Conservation (phyloP, 75 land plant species). For the Cupressus sempervirens region DNA sequence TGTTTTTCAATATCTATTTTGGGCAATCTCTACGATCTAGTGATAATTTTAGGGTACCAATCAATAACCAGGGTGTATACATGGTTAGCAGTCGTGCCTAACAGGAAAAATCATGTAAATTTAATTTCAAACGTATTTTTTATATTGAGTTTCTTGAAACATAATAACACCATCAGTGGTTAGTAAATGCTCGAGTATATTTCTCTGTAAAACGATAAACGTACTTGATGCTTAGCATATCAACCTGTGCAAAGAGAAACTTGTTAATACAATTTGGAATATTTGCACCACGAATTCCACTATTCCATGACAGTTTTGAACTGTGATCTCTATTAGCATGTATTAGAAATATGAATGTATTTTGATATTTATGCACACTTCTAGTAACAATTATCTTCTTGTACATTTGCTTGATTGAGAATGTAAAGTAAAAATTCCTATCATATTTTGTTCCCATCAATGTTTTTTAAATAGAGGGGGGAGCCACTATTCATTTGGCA, state of each 20-base stretch:
- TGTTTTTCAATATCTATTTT: constrained; percentile 7
- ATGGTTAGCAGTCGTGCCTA: constrained; percentile 83
- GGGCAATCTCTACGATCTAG: constrained; percentile 96
- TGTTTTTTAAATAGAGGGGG: background rate
- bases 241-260: background rate
- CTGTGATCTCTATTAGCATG: background rate
- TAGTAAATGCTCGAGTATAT: background rate
- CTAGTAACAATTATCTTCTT: too few species aligned
- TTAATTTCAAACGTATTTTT: background rate
- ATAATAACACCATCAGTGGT: background rate
- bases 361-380: background rate
- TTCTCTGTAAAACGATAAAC: background rate
- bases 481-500: background rate
- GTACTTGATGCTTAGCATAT: background rate
- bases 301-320: background rate
- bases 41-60: constrained; percentile 65
- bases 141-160: background rate
- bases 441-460: background rate
- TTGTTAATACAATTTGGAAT: background rate
- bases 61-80: constrained; percentile 99
- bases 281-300: background rate
- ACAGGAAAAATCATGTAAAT: constrained; percentile 31
- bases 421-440: background rate
- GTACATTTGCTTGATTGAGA: background rate
- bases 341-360: background rate